These are phyloP conservation scores for Tulasnella sp. DNA, from an alignment of 768 basidiomycete species.

Conservation along the genomic window DNA sequence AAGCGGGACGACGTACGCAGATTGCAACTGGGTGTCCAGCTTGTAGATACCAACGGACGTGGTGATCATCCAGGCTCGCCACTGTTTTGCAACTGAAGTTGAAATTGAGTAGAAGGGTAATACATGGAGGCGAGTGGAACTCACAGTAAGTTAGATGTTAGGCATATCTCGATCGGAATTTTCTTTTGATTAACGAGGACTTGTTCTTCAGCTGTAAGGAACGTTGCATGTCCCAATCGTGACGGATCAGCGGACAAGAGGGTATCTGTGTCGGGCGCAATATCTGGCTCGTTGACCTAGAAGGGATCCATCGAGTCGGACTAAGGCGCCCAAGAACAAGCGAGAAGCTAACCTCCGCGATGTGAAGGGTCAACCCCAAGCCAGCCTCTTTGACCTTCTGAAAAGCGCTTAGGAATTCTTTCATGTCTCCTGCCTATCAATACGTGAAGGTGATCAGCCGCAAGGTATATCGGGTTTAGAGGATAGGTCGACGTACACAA, in stretches of 20 bases:
- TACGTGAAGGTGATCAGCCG: background rate
- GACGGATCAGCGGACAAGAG: conserved; percentile 53
- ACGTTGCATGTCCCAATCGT: conserved; percentile 71
- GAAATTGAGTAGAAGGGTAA: background rate
- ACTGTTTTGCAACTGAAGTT: conserved; percentile 54
- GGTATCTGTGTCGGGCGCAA: conserved; percentile 43
- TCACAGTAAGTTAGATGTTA: conserved; percentile 65
- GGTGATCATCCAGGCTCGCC: conserved; percentile 49
- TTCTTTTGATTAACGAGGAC: conserved; percentile 42
- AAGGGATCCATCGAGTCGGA: background rate
- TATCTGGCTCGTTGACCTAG: conserved; percentile 21
- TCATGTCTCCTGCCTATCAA: conserved; percentile 42
- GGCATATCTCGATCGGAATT: conserved; percentile 64
- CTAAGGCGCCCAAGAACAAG: background rate
- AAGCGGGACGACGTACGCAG: conserved; percentile 42
- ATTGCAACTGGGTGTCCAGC: conserved; percentile 58
- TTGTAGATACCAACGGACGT: conserved; percentile 53
- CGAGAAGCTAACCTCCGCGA: conserved; percentile 55
- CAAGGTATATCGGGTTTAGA: background rate
- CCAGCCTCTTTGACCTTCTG: conserved; percentile 44
- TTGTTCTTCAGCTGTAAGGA: conserved; percentile 49
- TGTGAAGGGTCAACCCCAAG: conserved; percentile 64
- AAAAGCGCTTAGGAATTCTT: conserved; percentile 40
- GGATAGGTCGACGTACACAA: conserved; percentile 23
- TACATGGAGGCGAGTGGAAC: conserved; percentile 22